Percentiles rank a stretch among this genome's conserved stretches.
phyloP scores from a whole-genome alignment of 495 filamentous ascomycete genomes.

The Talaromyces stipitatus region DNA sequence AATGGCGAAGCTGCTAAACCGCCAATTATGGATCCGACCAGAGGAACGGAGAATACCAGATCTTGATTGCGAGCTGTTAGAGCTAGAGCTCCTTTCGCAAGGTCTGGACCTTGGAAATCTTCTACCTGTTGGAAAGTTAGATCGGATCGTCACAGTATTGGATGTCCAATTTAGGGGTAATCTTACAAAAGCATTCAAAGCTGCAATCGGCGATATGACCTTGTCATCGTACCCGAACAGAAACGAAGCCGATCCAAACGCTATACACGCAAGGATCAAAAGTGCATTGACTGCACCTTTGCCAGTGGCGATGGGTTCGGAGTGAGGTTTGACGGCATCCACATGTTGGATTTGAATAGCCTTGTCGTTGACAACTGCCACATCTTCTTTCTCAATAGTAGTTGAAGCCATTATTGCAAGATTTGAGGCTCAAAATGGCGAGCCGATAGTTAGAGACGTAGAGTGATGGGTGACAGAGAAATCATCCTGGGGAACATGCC shows the following conservation, averaged over 20 bases:
- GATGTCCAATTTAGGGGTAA: not conserved
- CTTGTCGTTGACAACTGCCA: not conserved
- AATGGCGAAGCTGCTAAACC: conserved; percentile 25
- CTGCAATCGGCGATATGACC: conserved; percentile 31
- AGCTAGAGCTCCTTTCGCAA: conserved; percentile 15
- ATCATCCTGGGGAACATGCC: not conserved
- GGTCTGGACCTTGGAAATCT: conserved; percentile 26
- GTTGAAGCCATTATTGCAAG: not conserved
- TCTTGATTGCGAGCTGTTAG: conserved; percentile 31
- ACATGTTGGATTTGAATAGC: conserved; percentile 17
- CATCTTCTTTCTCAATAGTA: not conserved
- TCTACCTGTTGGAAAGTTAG: conserved; percentile 16
- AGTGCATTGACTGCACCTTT: conserved; percentile 19
- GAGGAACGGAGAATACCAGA: conserved; percentile 27
- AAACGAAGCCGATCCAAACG: conserved; percentile 29
- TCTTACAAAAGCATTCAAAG: conserved; percentile 28
- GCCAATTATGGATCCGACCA: conserved; percentile 27
- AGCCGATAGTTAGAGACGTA: not conserved
- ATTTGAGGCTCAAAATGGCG: not conserved
- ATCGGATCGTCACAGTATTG: not conserved
- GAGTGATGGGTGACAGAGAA: not conserved
- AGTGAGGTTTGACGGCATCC: conserved; percentile 5
- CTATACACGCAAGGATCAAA: conserved; percentile 23
- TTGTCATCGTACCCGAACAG: conserved; percentile 35
- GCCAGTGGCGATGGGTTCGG: not conserved